These are phyloP conservation scores for Anisodus acutangulus DNA, from an alignment of 257 asterid species.

Conservation along the genomic window DNA sequence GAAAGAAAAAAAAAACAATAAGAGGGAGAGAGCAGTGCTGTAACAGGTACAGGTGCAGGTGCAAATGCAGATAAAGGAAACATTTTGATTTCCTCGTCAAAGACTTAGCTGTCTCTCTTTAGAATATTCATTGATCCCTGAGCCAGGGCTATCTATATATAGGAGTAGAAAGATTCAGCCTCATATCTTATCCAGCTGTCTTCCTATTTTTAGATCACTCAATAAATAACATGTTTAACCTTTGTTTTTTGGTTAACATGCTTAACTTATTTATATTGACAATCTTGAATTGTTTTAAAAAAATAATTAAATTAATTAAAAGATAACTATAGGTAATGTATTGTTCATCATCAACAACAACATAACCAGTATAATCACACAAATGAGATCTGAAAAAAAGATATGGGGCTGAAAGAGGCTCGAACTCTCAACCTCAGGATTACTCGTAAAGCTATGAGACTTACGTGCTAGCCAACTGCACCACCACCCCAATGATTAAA, in stretches of 20 bases:
- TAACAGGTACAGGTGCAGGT: constrained; percentile 50
- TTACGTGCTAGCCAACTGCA: no score
- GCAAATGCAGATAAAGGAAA: constrained; percentile 56
- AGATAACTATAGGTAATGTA: not conserved
- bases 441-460: no score
- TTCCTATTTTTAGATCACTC: constrained; percentile 2
- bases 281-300: not conserved
- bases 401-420: no score
- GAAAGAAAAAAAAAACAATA: not conserved
- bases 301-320: not conserved
- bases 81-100: constrained; percentile 39
- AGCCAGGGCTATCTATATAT: not conserved
- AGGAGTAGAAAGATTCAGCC: not conserved
- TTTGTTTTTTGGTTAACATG: not conserved
- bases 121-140: not conserved
- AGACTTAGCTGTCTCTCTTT: not conserved
- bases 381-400: no score
- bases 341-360: not conserved
- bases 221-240: not conserved
- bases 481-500: no score
- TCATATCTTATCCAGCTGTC: constrained; percentile 17
- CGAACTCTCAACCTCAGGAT: no score
- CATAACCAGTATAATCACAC: no score
- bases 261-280: not conserved
- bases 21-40: constrained; percentile 1